Base-by-base conservation (phyloP, 768 basidiomycete genomes). In the Atractiella rhizophila region DNA sequence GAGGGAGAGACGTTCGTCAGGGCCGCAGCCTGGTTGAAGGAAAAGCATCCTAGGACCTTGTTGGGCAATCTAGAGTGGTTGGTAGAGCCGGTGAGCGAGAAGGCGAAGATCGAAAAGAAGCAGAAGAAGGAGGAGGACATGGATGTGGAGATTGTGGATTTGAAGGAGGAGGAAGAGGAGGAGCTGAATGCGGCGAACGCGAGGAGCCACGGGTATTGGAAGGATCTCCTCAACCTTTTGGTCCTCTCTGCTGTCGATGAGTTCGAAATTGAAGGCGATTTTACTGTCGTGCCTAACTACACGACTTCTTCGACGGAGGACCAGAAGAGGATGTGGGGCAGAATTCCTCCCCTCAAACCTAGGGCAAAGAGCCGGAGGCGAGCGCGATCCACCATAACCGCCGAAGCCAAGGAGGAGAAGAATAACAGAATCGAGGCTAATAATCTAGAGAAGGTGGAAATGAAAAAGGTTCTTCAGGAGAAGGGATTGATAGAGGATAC, bases 191-290 rank as follows among this genome's bases (percentile, higher is more conserved):
- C 37, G 4, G 21, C 37, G 3, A 25, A 25, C 7, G 37, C 37
- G 23, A n/a, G 54, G 15, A 48, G 50, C 2, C 54, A 55, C 37
- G 54, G 54, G 3, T 45, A 38, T 19, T 55, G 47, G 42, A 48
- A 55, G 15, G 54, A 55, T 19, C 38, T 39, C 16, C 38, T 39
- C 28, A 30, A 39, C 38, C 26, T 39, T 18, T 21, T 39, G 28
- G 12, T 16, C 28, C 28, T n/a, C n/a, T 39, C 38, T 18, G 28
- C 9, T 25, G 28, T 2, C 15, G n/a, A 28, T 21, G 28, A 28
- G 28, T 43, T 55, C 4, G 37, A 45, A 31, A 45, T 48, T 19
- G 35, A 51, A 4, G 47, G 51, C 11, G 39, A 46, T 13, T 47
- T 53, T 4, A 35, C 49, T 19, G 23, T 53, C 38, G 37, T 41